Evolutionary conservation across 2,329 filamentous ascomycete species (phyloP), one percentile per base, ranked within the genome.

Genomic region (Penicillium sp.): DNA sequence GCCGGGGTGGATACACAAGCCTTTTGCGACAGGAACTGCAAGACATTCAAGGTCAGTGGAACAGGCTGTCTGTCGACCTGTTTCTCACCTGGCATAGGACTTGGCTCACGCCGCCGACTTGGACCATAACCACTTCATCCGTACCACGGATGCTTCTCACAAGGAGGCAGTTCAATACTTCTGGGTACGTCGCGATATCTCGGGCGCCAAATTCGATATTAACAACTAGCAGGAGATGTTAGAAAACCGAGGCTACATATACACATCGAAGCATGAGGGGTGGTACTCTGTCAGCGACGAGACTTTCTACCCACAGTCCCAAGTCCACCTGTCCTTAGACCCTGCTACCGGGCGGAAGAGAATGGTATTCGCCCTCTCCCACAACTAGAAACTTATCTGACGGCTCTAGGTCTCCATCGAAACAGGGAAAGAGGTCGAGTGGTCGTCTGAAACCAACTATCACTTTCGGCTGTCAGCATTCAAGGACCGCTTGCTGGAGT

Each of bases 211-310:
- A 41, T 26, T 26, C n/a, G 29, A 17, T 41, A 26, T 47, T 66
- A 15, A 63, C 9, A 29, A 7, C 50, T 23, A 29, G 62, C 67
- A 85, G 83, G 84, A 87, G 67, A 84, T 93, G 75, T 82, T 99
- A 62, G 85, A 89, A 70, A 88, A 93, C 58, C 83, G 85, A 51
- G 90, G 90, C 8, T 89, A 90, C 64, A 90, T 98, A 58, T 97
- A 97, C 78, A 88, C 91, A 71, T 87, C 88, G 11, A 92, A 90
- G 69, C 95, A 98, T 71, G 88, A 92, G 73, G 95, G 95, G 1
- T 99, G 95, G 95, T 99, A 99, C 76, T 95, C 91, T 60, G 90
- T 99, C 58, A 93, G 91, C 75, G 95, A 99, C 76, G 95, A 99
- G 83, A 94, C 94, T 45, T 99, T 96, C 78, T 98, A 97, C 74